Conservation (phyloP, 2,329 filamentous ascomycete genomes). For the Thielaviopsis cerberus region DNA sequence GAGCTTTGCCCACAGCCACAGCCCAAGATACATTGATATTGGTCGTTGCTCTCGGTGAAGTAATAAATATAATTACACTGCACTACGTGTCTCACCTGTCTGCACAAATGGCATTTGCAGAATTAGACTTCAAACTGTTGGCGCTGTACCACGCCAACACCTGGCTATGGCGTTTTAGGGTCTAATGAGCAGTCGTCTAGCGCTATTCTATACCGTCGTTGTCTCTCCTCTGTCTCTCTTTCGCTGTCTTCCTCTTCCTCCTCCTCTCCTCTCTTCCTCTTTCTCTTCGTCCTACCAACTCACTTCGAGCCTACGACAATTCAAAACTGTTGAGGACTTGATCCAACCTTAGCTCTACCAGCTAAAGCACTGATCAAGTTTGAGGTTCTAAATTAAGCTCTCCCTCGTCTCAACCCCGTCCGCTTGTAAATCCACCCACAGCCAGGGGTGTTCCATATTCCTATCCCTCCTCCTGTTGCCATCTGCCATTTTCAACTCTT, state of each 20-base stretch:
- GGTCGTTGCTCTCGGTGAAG: too few relatives aligned
- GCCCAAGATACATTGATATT: too few relatives aligned
- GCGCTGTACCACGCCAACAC: background rate
- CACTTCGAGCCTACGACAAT: background rate
- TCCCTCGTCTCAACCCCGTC: background rate
- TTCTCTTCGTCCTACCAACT: background rate
- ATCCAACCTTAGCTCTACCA: background rate
- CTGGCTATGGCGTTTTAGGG: background rate
- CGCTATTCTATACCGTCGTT: background rate
- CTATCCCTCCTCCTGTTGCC: too few relatives aligned
- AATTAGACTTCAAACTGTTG: too few relatives aligned
- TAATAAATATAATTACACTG: too few relatives aligned
- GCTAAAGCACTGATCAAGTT: background rate
- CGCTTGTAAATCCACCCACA: background rate
- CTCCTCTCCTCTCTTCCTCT: background rate
- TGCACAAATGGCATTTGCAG: too few relatives aligned
- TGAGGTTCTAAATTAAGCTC: background rate
- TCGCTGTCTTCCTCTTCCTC: background rate
- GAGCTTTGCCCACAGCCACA: too few relatives aligned
- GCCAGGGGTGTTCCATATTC: too few relatives aligned
- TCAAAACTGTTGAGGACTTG: background rate
- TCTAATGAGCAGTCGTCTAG: background rate
- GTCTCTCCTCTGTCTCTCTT: too few relatives aligned
- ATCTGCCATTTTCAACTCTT: too few relatives aligned
- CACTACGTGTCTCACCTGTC: too few relatives aligned